Conservation (phyloP, 441 rosid species). For the Melastoma candidum region DNA sequence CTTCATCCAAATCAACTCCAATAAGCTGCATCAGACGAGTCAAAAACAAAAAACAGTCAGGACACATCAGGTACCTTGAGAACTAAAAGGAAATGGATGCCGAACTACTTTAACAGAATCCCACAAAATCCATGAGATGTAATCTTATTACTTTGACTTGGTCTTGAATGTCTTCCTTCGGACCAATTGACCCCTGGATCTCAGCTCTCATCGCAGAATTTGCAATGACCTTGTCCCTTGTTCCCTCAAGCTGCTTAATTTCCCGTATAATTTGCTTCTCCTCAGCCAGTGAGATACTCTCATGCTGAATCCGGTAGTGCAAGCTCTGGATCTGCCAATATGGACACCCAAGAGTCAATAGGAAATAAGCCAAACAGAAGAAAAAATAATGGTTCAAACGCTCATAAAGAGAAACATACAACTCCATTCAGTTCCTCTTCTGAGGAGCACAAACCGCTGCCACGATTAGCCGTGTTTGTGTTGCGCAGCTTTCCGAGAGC, state of each 20-base stretch:
- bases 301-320: slow-evolving; percentile 83
- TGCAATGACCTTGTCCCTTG: slow-evolving; percentile 84
- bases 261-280: slow-evolving; percentile 92
- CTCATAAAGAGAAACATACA: slow-evolving; percentile 32
- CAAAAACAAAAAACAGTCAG: not conserved
- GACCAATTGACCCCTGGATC: slow-evolving; percentile 87
- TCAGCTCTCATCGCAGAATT: slow-evolving; percentile 72
- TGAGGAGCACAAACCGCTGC: slow-evolving; percentile 72
- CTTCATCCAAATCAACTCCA: slow-evolving; percentile 62
- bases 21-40: slow-evolving; percentile 40
- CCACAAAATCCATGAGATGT: not conserved
- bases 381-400: not conserved
- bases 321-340: slow-evolving; percentile 60
- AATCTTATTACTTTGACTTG: slow-evolving; percentile 79
- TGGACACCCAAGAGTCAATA: slow-evolving; percentile 9
- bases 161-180: slow-evolving; percentile 72
- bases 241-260: slow-evolving; percentile 84
- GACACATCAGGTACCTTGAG: not conserved
- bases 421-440: slow-evolving; percentile 77
- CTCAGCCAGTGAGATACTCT: slow-evolving; percentile 77
- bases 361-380: slow-evolving; percentile 1
- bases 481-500: slow-evolving; percentile 79
- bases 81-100: slow-evolving; percentile 1
- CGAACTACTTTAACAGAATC: not conserved
- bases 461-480: slow-evolving; percentile 32